Evolutionary conservation across 768 basidiomycete genomes (phyloP), one percentile per base, ranked within the genome.

Genomic region (Podaxis rugospora): DNA sequence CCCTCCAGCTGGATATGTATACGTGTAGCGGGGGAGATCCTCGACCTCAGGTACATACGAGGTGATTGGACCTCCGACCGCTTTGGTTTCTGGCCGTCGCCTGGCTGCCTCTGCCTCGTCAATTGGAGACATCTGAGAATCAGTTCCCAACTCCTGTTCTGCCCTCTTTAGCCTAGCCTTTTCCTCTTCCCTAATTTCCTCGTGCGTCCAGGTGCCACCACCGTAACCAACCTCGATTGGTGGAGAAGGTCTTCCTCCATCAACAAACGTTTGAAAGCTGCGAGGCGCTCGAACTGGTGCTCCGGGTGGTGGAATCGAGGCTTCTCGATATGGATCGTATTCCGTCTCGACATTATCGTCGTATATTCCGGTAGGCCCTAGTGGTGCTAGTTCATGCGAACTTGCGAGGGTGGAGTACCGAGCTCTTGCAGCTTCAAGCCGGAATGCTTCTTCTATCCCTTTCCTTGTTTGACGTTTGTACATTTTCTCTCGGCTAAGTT

Each of bases 401-500:
- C 44, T 54, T 3, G 59, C 35, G 21, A 61, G 59, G 18, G 46
- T 28, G n/a, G 59, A 55, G 35, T 61, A 61, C 3, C 32, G 59
- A 47, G 25, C 51, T 49, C 65, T 72, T 2, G 66, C 59, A 11
- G 67, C 55, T 32, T 72, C 69, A 49, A 76, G 73, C 59, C 71
- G 68, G 65, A 75, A 78, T 14, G 74, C 75, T 51, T 71, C 70
- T 62, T 75, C 73, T 28, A 71, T 74, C 25, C 72, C 70, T 57
- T 70, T 61, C 28, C 76, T 74, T 18, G 73, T 71, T 11, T 71
- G 71, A 21, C 78, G 76, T 25, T 72, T 70, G 42, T 67, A 73
- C 18, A 76, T 71, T 69, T 86, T 85, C 66, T 85, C 79, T n/a
- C 66, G 70, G 57, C 79, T 75, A 14, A 87, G 68, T 64, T 78